Percentiles rank a stretch among this genome's conserved stretches.
Evolutionary conservation across 768 basidiomycete genomes (phyloP).

Genomic region (Leccinum disarticulatum): DNA sequence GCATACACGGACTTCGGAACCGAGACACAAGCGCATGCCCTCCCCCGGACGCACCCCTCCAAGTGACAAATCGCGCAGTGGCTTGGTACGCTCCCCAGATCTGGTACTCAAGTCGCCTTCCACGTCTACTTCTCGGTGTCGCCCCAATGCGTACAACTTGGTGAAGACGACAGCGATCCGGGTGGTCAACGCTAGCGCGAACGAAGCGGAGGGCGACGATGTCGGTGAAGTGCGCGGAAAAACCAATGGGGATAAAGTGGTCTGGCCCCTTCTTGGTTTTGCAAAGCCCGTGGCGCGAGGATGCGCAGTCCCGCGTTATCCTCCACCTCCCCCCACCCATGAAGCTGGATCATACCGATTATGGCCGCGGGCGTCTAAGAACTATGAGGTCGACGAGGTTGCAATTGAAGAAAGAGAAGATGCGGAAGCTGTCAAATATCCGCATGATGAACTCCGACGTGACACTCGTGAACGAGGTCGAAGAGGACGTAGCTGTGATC

Average conservation of each 20-base stretch:
- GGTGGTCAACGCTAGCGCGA: conserved; percentile 18
- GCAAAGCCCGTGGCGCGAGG: neutral
- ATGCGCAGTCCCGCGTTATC: conserved; percentile 22
- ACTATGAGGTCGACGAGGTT: neutral
- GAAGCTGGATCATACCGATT: neutral
- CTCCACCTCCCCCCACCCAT: conserved; percentile 30
- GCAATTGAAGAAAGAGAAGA: neutral
- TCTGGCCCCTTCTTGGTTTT: conserved; percentile 21
- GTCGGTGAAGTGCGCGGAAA: neutral
- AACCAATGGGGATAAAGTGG: conserved; percentile 2
- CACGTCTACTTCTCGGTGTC: neutral
- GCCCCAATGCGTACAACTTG: conserved; percentile 22
- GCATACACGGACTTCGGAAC: conserved; percentile 10
- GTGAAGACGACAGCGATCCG: conserved; percentile 13
- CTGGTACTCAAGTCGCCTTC: neutral
- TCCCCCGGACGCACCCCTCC: conserved; percentile 5
- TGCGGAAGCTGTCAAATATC: conserved; percentile 1
- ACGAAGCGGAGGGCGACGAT: conserved; percentile 3
- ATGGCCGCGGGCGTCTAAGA: neutral
- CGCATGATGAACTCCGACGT: conserved; percentile 23
- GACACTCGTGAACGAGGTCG: conserved; percentile 30
- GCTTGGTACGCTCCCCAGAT: neutral
- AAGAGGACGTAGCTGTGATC: conserved; percentile 6
- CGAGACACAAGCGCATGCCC: conserved; percentile 4
- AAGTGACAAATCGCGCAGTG: neutral